A percentile compares a stretch with the other conserved stretches of the same genome.
Conservation (phyloP, 129 eudicot species). For the Erigeron canadensis region DNA sequence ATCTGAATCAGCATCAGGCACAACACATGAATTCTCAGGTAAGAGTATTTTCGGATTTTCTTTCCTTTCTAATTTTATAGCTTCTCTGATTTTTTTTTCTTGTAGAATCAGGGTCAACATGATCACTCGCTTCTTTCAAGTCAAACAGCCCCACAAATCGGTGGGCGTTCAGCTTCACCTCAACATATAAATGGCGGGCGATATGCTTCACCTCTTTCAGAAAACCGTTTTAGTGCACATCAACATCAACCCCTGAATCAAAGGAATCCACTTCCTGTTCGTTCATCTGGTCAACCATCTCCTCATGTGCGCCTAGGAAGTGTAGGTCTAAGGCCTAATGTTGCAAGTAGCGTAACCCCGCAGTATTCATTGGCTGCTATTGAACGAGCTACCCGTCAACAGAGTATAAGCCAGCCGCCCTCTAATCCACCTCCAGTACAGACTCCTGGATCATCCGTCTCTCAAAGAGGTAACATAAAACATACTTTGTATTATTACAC, state of each 20-base stretch:
- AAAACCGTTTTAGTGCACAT: slow-evolving; percentile 34
- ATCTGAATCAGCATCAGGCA: slow-evolving; percentile 34
- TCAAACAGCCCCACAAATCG: slow-evolving; percentile 40
- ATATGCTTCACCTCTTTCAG: slow-evolving; percentile 31
- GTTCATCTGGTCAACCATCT: slow-evolving; percentile 33
- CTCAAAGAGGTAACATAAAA: slow-evolving; percentile 36
- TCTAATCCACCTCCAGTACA: slow-evolving; percentile 32
- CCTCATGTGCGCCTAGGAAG: slow-evolving; percentile 43
- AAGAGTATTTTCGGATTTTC: background rate
- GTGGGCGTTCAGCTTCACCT: slow-evolving; percentile 36
- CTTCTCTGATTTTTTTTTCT: background rate
- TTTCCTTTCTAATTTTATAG: background rate
- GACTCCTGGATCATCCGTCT: slow-evolving; percentile 34
- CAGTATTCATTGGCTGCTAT: slow-evolving; percentile 26
- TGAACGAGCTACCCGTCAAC: slow-evolving; percentile 37
- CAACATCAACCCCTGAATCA: slow-evolving; percentile 36
- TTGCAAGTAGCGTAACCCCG: slow-evolving; percentile 33
- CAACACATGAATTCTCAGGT: slow-evolving; percentile 44
- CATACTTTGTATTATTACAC: background rate
- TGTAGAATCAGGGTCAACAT: slow-evolving; percentile 40
- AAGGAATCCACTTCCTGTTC: slow-evolving; percentile 35
- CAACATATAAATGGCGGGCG: slow-evolving; percentile 32
- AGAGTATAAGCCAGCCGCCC: slow-evolving; percentile 21
- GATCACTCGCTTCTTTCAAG: slow-evolving; percentile 24
- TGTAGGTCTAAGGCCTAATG: slow-evolving; percentile 24